A percentile compares a stretch with the other conserved stretches of the same genome.
Conservation (phyloP, 2,329 filamentous ascomycete species). For the Nakataea oryzae region DNA sequence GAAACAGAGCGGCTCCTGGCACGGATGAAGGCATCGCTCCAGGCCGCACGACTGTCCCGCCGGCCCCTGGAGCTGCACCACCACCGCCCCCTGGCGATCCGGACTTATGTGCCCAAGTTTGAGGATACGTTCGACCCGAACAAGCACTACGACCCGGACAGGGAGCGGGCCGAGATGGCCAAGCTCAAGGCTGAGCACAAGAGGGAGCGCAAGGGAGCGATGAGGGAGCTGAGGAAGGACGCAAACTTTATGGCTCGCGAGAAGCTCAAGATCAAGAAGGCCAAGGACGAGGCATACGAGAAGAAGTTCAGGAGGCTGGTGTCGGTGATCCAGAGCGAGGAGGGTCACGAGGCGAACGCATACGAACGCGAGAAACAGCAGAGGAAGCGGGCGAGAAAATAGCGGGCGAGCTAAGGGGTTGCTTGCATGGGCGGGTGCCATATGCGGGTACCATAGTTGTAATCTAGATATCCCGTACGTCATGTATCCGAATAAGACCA, state of each 20-base stretch:
- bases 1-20: slow-evolving; percentile 28
- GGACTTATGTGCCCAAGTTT: slow-evolving; percentile 83
- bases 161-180: slow-evolving; percentile 73
- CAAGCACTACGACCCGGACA: slow-evolving; percentile 95
- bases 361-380: slow-evolving; percentile 80
- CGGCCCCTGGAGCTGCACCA: slow-evolving; percentile 80
- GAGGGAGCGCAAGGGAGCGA: slow-evolving; percentile 86
- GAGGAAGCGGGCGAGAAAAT: slow-evolving; percentile 55
- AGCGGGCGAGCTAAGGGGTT: background rate
- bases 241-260: slow-evolving; percentile 88
- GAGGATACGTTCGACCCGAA: slow-evolving; percentile 90
- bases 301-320: slow-evolving; percentile 89
- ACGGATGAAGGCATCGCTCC: slow-evolving; percentile 43
- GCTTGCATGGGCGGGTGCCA: background rate
- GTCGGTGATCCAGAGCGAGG: slow-evolving; percentile 91
- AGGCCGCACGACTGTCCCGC: slow-evolving; percentile 53
- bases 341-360: slow-evolving; percentile 73
- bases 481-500: background rate
- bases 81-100: slow-evolving; percentile 81
- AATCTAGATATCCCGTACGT: background rate
- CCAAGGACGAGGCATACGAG: slow-evolving; percentile 86
- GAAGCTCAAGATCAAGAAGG: slow-evolving; percentile 85
- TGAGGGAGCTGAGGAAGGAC: slow-evolving; percentile 92
- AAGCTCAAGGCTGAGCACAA: slow-evolving; percentile 88
- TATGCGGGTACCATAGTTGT: background rate